A percentile compares a stretch with the other conserved stretches of the same genome.
Conservation (phyloP, 805 yeast genomes). For the Wickerhamomyces tratensis region DNA sequence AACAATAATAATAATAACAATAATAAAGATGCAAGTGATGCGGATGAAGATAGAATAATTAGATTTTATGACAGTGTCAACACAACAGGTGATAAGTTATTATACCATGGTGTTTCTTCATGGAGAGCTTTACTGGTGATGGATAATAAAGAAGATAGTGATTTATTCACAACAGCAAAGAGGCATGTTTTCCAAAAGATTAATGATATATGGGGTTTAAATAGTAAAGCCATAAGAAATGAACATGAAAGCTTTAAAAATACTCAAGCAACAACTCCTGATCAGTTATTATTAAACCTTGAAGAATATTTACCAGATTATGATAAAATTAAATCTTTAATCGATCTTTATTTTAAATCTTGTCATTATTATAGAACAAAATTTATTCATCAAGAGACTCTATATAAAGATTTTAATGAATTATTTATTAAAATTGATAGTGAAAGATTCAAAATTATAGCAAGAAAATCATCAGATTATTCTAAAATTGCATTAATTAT, state of each 20-base stretch:
- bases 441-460: not conserved
- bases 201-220: not conserved
- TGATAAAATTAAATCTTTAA: not conserved
- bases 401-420: not conserved
- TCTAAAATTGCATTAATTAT: not conserved
- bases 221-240: not conserved
- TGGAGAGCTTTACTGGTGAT: not conserved
- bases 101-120: not conserved
- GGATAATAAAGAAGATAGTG: not conserved
- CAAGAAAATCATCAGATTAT: not conserved
- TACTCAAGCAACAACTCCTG: not conserved
- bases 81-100: not conserved
- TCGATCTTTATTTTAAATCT: no score
- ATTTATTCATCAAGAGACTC: not conserved
- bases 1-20: no score
- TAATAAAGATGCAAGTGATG: no score
- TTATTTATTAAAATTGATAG: not conserved
- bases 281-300: no score
- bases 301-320: not conserved
- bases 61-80: not conserved
- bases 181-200: not conserved
- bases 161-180: not conserved
- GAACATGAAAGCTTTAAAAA: not conserved
- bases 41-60: not conserved
- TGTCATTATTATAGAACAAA: not conserved